Evolutionary conservation across 1,284 basidiomycete species (phyloP).

Genomic region (Ceratobasidium sp.): DNA sequence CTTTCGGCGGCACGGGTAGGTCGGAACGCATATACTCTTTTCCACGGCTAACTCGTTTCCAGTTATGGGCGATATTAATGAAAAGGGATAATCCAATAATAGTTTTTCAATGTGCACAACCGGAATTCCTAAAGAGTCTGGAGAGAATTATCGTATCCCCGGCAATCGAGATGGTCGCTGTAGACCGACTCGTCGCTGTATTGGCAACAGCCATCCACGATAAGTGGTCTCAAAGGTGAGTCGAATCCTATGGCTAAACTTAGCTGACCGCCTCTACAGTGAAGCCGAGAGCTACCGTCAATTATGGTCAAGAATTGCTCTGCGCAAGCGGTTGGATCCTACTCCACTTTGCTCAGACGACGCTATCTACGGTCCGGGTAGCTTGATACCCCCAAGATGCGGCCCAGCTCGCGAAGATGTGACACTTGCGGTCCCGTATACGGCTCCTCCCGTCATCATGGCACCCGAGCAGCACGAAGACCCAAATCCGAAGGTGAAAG

Average conservation of each 20-base stretch:
- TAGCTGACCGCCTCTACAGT: background rate
- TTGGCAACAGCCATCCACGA: conserved; percentile 18
- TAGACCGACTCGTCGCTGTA: conserved; percentile 4
- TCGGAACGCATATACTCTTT: background rate
- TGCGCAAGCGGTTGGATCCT: background rate
- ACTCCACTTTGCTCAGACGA: conserved; percentile 14
- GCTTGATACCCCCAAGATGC: background rate
- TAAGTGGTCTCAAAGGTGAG: background rate
- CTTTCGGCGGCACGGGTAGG: conserved; percentile 24
- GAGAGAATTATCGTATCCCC: conserved; percentile 12
- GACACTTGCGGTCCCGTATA: background rate
- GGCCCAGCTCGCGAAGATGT: background rate
- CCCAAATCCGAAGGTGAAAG: background rate
- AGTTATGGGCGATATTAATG: conserved; percentile 31
- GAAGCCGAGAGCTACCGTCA: background rate
- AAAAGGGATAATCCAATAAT: conserved; percentile 3
- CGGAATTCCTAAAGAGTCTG: conserved; percentile 9
- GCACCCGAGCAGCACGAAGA: background rate
- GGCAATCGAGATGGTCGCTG: conserved; percentile 6
- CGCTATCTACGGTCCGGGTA: conserved; percentile 2
- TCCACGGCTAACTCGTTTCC: background rate
- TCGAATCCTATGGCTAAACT: background rate
- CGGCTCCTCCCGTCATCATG: background rate
- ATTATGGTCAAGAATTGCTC: conserved; percentile 8
- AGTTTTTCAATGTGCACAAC: background rate